phyloP scores from a whole-genome alignment of 164 flowering plant species.

The Liquidambar formosana region DNA sequence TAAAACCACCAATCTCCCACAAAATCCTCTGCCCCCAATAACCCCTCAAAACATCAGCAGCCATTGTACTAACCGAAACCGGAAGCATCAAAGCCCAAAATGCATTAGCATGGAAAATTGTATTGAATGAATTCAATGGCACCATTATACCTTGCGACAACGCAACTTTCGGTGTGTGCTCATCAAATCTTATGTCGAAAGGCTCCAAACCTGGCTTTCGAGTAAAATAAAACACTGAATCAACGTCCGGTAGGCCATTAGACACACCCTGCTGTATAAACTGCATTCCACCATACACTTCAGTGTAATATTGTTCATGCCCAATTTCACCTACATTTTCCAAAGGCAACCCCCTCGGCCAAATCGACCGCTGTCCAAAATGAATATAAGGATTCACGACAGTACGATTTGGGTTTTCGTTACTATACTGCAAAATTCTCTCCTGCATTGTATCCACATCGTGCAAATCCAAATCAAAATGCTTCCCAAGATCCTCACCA shows the following conservation, averaged over 20 bases:
- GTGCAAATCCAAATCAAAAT: constrained; percentile 79
- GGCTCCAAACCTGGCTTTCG: constrained; percentile 71
- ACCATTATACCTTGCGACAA: constrained; percentile 89
- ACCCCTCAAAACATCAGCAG: constrained; percentile 93
- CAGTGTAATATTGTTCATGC: constrained; percentile 82
- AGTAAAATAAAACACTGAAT: constrained; percentile 90
- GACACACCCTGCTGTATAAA: constrained; percentile 93
- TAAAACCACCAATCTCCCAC: constrained; percentile 89
- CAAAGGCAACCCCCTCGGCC: constrained; percentile 93
- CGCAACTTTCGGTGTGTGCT: constrained; percentile 79
- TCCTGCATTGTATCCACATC: constrained; percentile 75
- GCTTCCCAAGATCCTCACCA: constrained; percentile 69
- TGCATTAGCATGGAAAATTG: constrained; percentile 75
- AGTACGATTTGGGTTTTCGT: constrained; percentile 70
- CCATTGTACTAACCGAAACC: constrained; percentile 87
- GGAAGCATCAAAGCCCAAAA: constrained; percentile 97
- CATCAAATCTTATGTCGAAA: constrained; percentile 82
- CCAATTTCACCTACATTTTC: constrained; percentile 81
- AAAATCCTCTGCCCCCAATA: constrained; percentile 91
- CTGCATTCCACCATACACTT: constrained; percentile 81
- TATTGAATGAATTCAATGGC: constrained; percentile 84
- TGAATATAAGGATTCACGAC: constrained; percentile 87
- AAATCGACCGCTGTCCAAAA: constrained; percentile 90
- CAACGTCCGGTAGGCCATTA: constrained; percentile 92
- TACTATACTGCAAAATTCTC: constrained; percentile 73